Conservation (phyloP, 306 rosid genomes). For the Pterocarpus santalinus region DNA sequence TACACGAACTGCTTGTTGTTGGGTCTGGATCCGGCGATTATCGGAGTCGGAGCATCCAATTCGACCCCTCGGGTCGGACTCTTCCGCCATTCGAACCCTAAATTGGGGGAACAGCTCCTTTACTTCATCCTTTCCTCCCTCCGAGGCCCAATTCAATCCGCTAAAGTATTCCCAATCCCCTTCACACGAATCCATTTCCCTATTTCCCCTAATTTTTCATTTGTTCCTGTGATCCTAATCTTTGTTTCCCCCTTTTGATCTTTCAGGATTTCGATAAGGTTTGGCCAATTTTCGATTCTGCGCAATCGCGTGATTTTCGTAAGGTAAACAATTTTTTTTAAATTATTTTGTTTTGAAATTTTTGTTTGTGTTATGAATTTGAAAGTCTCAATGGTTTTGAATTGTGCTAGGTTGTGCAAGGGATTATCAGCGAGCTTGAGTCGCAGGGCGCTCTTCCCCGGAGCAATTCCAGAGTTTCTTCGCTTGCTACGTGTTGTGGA, state of each 20-base stretch:
- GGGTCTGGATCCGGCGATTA: conserved; percentile 95
- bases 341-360: background rate
- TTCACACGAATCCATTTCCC: background rate
- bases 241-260: conserved; percentile 40
- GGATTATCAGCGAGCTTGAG: conserved; percentile 95
- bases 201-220: background rate
- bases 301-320: conserved; percentile 95
- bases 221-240: conserved; percentile 29
- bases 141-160: conserved; percentile 92
- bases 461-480: conserved; percentile 98
- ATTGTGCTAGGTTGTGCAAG: conserved; percentile 85
- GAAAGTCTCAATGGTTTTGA: conserved; percentile 24
- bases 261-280: conserved; percentile 98
- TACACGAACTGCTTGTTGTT: conserved; percentile 94
- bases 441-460: conserved; percentile 99
- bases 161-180: conserved; percentile 58
- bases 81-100: conserved; percentile 99
- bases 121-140: conserved; percentile 96
- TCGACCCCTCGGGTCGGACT: conserved; percentile 89
- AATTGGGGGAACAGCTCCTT: conserved; percentile 96
- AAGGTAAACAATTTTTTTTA: conserved; percentile 61
- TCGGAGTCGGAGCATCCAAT: conserved; percentile 88
- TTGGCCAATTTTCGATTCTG: conserved; percentile 98
- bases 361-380: conserved; percentile 4
- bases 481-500: conserved; percentile 99